Conservation (phyloP, 306 rosid species). For the Begonia peltatifolia region DNA sequence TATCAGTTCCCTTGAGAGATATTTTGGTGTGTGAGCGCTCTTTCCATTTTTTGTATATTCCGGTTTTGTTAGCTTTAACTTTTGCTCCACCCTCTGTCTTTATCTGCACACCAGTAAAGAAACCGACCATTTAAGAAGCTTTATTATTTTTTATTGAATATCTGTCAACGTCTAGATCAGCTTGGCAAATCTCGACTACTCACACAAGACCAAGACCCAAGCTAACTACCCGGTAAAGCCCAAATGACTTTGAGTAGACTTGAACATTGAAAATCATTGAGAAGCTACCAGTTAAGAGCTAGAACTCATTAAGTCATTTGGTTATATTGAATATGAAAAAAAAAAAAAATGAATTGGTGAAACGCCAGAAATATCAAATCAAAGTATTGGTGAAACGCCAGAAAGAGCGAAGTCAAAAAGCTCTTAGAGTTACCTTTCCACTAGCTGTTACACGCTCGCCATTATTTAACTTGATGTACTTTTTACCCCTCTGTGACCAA, state of each 20-base stretch:
- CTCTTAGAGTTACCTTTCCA: conserved; percentile 53
- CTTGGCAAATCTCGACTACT: too few species aligned
- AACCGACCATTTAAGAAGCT: background rate
- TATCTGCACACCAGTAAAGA: conserved; percentile 26
- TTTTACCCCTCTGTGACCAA: conserved; percentile 69
- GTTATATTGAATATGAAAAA: background rate
- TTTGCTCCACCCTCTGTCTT: conserved; percentile 91
- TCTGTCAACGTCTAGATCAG: too few species aligned
- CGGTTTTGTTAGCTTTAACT: conserved; percentile 65
- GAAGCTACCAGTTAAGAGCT: too few species aligned
- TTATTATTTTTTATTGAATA: too few species aligned
- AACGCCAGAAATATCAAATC: background rate
- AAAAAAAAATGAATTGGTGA: background rate
- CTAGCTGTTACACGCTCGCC: conserved; percentile 85
- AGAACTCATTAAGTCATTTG: too few species aligned
- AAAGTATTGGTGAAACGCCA: background rate
- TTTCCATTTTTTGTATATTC: conserved; percentile 83
- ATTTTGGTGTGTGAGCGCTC: conserved; percentile 58
- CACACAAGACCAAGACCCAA: too few species aligned
- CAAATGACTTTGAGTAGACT: too few species aligned
- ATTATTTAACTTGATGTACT: conserved; percentile 70
- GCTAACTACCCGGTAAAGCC: too few species aligned
- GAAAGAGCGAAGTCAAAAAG: background rate
- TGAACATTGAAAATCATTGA: too few species aligned
- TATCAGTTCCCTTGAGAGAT: conserved; percentile 33